Conservation (phyloP, 202 grass and related monocot species). For the Dendrocalamus latiflorus region DNA sequence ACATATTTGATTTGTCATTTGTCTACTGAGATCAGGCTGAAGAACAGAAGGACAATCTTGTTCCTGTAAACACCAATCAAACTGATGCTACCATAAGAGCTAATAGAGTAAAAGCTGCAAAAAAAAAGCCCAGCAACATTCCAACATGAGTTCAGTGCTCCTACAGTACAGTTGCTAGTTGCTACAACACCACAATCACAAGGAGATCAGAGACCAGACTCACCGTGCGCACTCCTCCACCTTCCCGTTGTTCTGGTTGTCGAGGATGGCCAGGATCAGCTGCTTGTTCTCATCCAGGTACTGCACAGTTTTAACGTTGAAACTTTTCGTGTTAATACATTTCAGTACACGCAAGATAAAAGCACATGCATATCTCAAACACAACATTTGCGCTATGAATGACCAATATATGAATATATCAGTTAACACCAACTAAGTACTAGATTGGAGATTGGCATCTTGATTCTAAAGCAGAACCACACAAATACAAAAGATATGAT, state of each 20-base stretch:
- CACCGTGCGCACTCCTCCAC: conserved; percentile 83
- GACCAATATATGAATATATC: background rate
- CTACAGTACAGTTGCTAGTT: background rate
- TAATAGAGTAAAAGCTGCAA: background rate
- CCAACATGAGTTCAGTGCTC: background rate
- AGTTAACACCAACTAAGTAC: background rate
- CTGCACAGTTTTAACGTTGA: conserved; percentile 46
- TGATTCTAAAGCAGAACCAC: background rate
- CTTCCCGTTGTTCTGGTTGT: conserved; percentile 92
- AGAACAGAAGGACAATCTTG: background rate
- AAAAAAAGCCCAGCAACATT: background rate
- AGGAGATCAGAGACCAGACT: background rate
- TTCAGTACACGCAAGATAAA: background rate
- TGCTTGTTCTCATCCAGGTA: conserved; percentile 98
- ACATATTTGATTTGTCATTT: background rate
- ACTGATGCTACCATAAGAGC: background rate
- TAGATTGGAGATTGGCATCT: background rate
- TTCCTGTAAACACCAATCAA: background rate
- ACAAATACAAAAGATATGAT: conserved; percentile 3
- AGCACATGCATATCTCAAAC: background rate
- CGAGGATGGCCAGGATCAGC: conserved; percentile 85
- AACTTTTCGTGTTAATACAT: conserved; percentile 5
- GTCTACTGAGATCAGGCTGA: background rate
- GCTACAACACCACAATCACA: background rate
- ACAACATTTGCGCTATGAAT: background rate